Base-by-base conservation (phyloP, 352 stramenopile genomes). In the Phytophthora brassicae region DNA sequence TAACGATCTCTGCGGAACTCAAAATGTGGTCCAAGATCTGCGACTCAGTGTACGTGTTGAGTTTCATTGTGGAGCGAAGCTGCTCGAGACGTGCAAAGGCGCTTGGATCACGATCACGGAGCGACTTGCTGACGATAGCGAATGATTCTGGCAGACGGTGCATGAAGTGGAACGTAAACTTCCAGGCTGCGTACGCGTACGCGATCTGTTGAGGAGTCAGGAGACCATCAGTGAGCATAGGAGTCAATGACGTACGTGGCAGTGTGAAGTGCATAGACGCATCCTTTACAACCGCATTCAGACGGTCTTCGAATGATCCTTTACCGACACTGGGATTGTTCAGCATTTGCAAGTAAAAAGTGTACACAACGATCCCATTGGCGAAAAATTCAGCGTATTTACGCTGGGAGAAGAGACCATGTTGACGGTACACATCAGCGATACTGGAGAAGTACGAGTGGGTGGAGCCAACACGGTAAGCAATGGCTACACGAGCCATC, bases 81-180 rank as follows among this genome's bases (percentile, higher is more conserved):
- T 94, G 75, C 61, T 94, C 82, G 0, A 94, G 68, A 46, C 85
- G 82, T 24, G 82, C 79, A 60, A 91, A 90, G 1, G 83, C 85
- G 44, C 78, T 84, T 35, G 82, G 78, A 52, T 94, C 85, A 1
- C 77, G 81, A 36, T 92, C 83, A 43, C 85, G 82, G 13, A 94
- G 73, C 57, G 85, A 94, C 50, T 90, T 83, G 60, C 82, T 78
- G 6, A 94, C 83, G 29, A 91, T 79, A 20, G 75, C 85, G 68
- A 85, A 94, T 8, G 82, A 86, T 59, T 94, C 85, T 0, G 85
- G 85, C 17, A 94, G 68, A 57, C 85, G 85, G 55, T 90, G 82
- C 80, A 94, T 89, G 68, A 94, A 94, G 72, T 94, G 85, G 70
- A 94, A 94, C 5, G 81, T 89, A 49, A 94, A 94, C 69, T 94